Evolutionary conservation across 768 basidiomycete species (phyloP).

Genomic region (Tubosaeta sp.): DNA sequence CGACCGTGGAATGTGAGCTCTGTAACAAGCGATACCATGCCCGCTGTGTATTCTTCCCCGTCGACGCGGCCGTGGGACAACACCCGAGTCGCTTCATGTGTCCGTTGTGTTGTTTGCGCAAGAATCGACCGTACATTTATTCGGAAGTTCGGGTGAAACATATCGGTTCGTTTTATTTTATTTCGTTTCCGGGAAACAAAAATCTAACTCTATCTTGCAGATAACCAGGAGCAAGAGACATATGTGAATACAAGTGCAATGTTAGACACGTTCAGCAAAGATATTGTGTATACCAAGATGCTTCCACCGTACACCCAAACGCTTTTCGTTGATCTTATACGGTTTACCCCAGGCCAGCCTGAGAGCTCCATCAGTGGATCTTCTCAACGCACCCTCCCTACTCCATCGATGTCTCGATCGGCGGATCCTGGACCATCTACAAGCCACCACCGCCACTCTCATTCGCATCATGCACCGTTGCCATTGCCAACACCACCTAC

Average conservation of each 20-base stretch:
- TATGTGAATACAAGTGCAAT: constrained; percentile 73
- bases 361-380: constrained; percentile 19
- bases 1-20: constrained; percentile 59
- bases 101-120: constrained; percentile 74
- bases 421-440: constrained; percentile 29
- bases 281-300: constrained; percentile 65
- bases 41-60: constrained; percentile 70
- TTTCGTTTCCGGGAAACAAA: neutral
- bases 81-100: constrained; percentile 52
- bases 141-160: constrained; percentile 75
- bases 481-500: constrained; percentile 33
- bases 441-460: constrained; percentile 26
- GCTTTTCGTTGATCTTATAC: constrained; percentile 69
- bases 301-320: constrained; percentile 61
- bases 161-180: constrained; percentile 40
- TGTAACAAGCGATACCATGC: constrained; percentile 69
- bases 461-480: constrained; percentile 28
- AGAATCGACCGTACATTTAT: constrained; percentile 64
- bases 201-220: constrained; percentile 23
- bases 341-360: constrained; percentile 34
- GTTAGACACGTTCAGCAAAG: constrained; percentile 69
- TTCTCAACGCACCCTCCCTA: constrained; percentile 13
- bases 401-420: constrained; percentile 18
- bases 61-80: constrained; percentile 36
- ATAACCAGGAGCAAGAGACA: constrained; percentile 47